These are phyloP conservation scores for Colletotrichum karsti DNA, from an alignment of 2,329 filamentous ascomycete species.

Conservation along the genomic window DNA sequence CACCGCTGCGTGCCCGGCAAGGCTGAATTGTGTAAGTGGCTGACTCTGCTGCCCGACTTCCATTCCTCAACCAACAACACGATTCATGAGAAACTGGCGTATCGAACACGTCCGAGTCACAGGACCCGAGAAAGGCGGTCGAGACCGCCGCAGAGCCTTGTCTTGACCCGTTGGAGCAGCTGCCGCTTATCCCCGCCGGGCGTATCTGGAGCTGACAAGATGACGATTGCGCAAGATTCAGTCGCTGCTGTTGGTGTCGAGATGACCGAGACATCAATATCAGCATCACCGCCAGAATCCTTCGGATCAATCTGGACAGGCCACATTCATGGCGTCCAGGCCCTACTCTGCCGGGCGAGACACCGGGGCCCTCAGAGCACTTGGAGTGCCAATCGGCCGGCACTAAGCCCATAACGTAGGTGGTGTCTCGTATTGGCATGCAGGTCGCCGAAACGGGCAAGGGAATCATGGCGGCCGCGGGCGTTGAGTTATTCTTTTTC, in stretches of 20 bases:
- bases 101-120: background rate
- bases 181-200: background rate
- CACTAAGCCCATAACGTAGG: background rate
- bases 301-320: background rate
- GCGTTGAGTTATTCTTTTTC: background rate
- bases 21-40: background rate
- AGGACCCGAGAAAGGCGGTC: background rate
- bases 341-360: background rate
- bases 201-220: background rate
- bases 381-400: background rate
- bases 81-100: background rate
- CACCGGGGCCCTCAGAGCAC: background rate
- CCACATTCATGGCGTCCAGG: background rate
- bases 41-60: background rate
- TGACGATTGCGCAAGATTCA: background rate
- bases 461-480: background rate
- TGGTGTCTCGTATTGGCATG: constrained; percentile 19
- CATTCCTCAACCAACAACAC: background rate
- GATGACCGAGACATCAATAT: background rate
- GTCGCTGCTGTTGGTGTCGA: background rate
- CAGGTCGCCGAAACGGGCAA: constrained; percentile 9
- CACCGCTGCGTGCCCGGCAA: background rate
- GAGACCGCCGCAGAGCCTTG: background rate
- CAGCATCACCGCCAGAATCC: background rate
- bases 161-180: background rate